A percentile compares a stretch with the other conserved stretches of the same genome.
These are phyloP conservation scores for Solanum dulcamara DNA, from an alignment of 257 asterid species.

Conservation along the genomic window DNA sequence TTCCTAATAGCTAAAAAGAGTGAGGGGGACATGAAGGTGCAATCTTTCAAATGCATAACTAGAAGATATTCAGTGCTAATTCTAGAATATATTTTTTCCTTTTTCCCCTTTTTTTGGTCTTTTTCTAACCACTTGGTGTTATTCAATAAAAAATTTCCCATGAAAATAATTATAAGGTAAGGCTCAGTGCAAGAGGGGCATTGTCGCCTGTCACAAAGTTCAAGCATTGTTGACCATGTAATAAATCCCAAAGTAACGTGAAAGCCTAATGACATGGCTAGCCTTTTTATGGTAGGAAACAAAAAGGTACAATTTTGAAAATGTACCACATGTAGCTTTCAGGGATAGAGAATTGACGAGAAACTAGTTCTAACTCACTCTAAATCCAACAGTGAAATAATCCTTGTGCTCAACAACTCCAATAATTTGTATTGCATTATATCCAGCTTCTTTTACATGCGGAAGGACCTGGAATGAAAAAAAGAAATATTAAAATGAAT, in stretches of 20 bases:
- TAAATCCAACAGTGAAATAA: conserved; percentile 80
- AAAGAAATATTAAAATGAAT: neutral
- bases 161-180: neutral
- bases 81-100: neutral
- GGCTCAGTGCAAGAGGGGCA: neutral
- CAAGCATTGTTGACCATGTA: neutral
- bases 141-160: neutral
- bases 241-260: neutral
- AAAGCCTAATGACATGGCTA: neutral
- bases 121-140: neutral
- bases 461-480: conserved; percentile 57
- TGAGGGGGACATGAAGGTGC: neutral
- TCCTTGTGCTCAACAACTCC: conserved; percentile 95
- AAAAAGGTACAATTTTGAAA: neutral
- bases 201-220: neutral
- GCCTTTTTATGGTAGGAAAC: neutral
- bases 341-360: neutral
- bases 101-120: neutral
- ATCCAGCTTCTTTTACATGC: conserved; percentile 90
- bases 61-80: neutral
- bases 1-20: neutral
- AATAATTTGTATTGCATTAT: conserved; percentile 83
- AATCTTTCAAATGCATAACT: neutral
- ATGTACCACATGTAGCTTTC: neutral
- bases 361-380: conserved; percentile 40